Base-by-base conservation (phyloP, 2,329 filamentous ascomycete genomes). In the Aspergillus fumigatiaffinis region DNA sequence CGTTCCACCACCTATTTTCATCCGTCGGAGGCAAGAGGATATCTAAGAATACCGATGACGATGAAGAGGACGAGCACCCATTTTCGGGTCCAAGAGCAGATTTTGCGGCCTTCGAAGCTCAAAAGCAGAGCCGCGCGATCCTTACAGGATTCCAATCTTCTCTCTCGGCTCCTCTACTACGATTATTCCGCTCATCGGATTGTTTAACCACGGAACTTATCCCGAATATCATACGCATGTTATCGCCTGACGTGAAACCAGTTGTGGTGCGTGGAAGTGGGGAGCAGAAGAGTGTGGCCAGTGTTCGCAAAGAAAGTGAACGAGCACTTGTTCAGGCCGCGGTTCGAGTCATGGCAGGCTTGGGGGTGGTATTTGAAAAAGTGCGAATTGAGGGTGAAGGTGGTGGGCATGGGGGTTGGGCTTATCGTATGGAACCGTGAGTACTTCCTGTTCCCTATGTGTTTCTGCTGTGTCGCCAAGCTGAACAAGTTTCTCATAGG, bases 401-500 rank as follows among this genome's bases (percentile, higher is more conserved):
- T 7, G 73, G 80, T 4, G 79, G 77, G 21, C 80, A 80, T 55
- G 83, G 85, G 35, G 87, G 84, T 64, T 97, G 87, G 82, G 87
- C 96, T 8, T 97, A 96, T 74, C 86, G 94, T 53, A 92, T 99
- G 90, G 93, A 97, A 69, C 94, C 94, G 83, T 92, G 79, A 82
- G 88, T 87, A 21, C 58, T 12, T 50, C 10, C n/a, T 26, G 20
- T 3, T n/a, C 6, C 8, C 2, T 26, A n/a, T n/a, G 17, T 6
- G 7, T 10, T 47, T 4, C 1, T 51, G 21, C 2, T 6, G 25
- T 9, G 32, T 14, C 51, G 26, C 41, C 28, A 21, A 57, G 38
- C 50, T 60, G 61, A 50, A 66, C 46, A 48, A 46, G 56, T 2
- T 20, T 8, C 3, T 10, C 29, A 35, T 59, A 84, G 81, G 55